Base-by-base conservation (phyloP, 129 eudicot genomes). In the Smallanthus sonchifolius region DNA sequence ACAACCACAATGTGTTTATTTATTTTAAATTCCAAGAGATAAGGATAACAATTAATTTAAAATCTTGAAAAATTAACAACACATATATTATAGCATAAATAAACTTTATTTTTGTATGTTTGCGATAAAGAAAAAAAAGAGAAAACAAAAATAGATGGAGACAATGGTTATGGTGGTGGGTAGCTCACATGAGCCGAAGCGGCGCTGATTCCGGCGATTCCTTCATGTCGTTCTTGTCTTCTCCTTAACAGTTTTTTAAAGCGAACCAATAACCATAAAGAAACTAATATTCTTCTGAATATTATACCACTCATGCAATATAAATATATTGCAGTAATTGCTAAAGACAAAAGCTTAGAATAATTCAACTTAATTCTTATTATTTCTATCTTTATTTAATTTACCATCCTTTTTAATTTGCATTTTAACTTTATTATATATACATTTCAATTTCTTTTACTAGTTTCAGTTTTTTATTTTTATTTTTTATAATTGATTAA, bases 201-300 rank as follows among this genome's bases (percentile, higher is more conserved):
- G 90, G 87, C 93, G 90, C 39, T 80, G 84, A 88, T 85, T 88
- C 81, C 84, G 93, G 84, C 77, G 87, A 88, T 88, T 83, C 87
- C 86, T 85, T 87, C 80, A 83, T 80, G 84, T 83, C 79, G 40
- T 74, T 83, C 47, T 83, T 88, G 93, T 88, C 86, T 80, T 85
- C 80, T 64, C 59, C 62, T 78, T 35, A 71, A 67, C 78, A 73
- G 71, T 5, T 15, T 45, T 32, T 24, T 67, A n/a, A 72, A 59
- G 75, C 67, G 57, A 48, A 62, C 84, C 77, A 75, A 72, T 76
- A 72, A 65, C 83, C 74, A 77, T 36, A 79, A 73, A 45, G 60
- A 77, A 79, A 84, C 84, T 83, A 86, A 56, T 81, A 78, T 83
- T 86, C 85, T 86, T 77, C 86, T 75, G 36, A 51, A 34, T 67